Evolutionary conservation across 495 filamentous ascomycete species (phyloP).

Genomic region (Aspergillus baeticus): DNA sequence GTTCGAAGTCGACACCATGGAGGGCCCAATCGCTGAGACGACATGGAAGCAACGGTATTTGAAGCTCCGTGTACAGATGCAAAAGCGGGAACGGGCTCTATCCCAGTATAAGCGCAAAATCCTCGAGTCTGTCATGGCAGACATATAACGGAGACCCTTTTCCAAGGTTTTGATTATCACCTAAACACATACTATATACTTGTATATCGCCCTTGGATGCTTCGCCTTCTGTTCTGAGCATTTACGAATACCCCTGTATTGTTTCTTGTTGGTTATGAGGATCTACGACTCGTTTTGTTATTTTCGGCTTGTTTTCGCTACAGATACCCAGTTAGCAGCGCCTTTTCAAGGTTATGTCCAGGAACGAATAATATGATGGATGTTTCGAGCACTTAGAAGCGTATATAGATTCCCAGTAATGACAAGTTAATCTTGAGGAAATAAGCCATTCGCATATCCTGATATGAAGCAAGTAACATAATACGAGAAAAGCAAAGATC

Average conservation of each 20-base stretch:
- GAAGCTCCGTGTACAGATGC: slow-evolving; percentile 48
- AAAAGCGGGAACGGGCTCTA: slow-evolving; percentile 50
- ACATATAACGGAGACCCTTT: slow-evolving; percentile 29
- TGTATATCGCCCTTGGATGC: not conserved
- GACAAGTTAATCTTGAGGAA: not conserved
- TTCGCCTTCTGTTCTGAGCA: not conserved
- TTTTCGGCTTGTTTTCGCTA: slow-evolving; percentile 13
- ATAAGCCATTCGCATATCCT: not conserved
- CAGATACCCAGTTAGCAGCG: slow-evolving; percentile 25
- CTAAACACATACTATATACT: not conserved
- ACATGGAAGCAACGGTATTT: slow-evolving; percentile 47
- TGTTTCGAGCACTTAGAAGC: not conserved
- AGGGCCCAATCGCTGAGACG: slow-evolving; percentile 25
- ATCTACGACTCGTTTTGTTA: slow-evolving; percentile 1
- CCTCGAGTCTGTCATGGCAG: slow-evolving; percentile 56
- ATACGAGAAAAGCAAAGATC: too few relatives aligned
- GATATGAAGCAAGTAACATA: too few relatives aligned
- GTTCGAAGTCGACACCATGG: slow-evolving; percentile 30
- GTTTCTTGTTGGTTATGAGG: slow-evolving; percentile 10
- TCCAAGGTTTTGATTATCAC: not conserved
- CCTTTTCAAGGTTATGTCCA: slow-evolving; percentile 4
- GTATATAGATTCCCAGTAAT: not conserved
- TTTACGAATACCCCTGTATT: slow-evolving; percentile 10
- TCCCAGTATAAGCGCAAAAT: slow-evolving; percentile 53
- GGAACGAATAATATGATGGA: slow-evolving; percentile 4